Evolutionary conservation across 805 yeast species (phyloP), one percentile per base, ranked within the genome.

Genomic region (Hanseniaspora nectarophila): DNA sequence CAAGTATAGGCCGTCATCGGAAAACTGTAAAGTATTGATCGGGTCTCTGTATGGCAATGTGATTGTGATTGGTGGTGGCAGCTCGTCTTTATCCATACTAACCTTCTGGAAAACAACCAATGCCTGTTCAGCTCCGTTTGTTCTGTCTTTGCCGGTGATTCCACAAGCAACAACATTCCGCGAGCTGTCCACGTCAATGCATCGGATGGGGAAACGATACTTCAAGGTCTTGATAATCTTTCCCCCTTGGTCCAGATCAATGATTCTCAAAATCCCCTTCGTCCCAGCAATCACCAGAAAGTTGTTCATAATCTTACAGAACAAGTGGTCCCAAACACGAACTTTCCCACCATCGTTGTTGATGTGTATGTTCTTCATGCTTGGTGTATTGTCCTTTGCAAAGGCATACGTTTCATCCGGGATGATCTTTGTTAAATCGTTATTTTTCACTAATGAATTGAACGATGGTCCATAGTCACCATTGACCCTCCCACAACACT

Each of bases 11-110:
- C 87, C 85, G 51, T 82, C 81, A 1, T 77, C 70, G 4, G 94
- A 85, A 63, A 89, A 85, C 45, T 78, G 76, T 9, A 89, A 65
- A 2, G 82, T 71, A 56, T 82, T 82, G 37, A 89, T 78, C 1
- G 95, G 94, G 63, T 90, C 97, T 29, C 85, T 68, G 64, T 86
- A 87, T 0, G 97, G 96, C 47, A 85, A 72, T 0, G 94, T 82
- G 31, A 88, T 78, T 1, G 88, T 78, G 9, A 82, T 73, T 2
- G 86, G 82, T 28, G 47, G 24, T 18, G 40, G 35, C 12, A 46
- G 12, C 7, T 23, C 2, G 8, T 21, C 38, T 21, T 38, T 59
- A 9, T 56, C 56, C 31, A 55, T 52, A 31, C 10, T 57, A 58
- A 60, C 58, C 70, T 55, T 70, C 55, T 82, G 82, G 42, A 86